Percentiles rank a stretch among this genome's conserved stretches.
phyloP scores from a whole-genome alignment of 169 alveolate genomes.

The Eimeria tenella region DNA sequence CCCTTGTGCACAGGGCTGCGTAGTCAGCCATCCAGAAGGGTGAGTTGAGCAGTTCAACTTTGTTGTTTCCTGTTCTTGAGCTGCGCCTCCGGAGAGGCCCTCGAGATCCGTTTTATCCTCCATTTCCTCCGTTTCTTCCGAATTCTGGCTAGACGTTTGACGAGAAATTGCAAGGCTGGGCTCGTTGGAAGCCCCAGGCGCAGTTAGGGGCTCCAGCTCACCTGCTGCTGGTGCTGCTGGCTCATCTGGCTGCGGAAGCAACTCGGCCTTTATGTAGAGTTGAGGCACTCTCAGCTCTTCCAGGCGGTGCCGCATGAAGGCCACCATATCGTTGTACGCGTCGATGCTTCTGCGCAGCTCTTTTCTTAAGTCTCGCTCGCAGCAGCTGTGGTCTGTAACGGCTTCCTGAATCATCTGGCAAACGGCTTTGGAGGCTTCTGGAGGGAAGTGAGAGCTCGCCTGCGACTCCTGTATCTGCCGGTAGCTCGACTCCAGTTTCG shows the following conservation, averaged over 20 bases:
- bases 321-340: not conserved
- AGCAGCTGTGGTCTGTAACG: not conserved
- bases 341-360: not conserved
- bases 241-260: not conserved
- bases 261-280: not conserved
- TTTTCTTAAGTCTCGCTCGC: not conserved
- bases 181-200: no score
- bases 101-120: not conserved
- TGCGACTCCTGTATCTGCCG: constrained; percentile 14
- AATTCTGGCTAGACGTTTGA: not conserved
- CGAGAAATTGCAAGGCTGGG: no score
- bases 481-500: constrained; percentile 19
- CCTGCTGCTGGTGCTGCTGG: no score
- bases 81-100: not conserved
- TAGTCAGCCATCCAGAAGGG: constrained; percentile 30
- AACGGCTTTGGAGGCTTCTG: not conserved
- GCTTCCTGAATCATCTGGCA: constrained; percentile 13
- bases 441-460: not conserved
- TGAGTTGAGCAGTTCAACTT: not conserved
- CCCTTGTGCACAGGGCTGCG: constrained; percentile 27
- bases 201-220: no score
- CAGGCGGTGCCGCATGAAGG: constrained; percentile 39
- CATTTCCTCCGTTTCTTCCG: not conserved
- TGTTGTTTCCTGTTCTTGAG: not conserved
- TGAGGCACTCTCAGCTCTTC: constrained; percentile 22